phyloP scores from a whole-genome alignment of 352 stramenopile species.

The Globisporangium alternatum region DNA sequence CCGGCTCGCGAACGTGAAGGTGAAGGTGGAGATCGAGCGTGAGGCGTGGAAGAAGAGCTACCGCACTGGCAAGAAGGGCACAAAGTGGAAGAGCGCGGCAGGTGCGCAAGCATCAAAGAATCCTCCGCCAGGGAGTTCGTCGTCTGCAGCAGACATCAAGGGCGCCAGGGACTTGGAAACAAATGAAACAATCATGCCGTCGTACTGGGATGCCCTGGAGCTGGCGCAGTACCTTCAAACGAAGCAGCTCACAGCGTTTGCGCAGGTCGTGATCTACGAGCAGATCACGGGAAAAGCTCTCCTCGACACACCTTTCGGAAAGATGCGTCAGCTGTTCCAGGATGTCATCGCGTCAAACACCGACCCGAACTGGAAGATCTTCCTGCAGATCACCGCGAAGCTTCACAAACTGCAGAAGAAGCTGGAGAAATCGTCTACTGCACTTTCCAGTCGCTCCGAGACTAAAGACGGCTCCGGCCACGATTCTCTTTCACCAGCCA shows the following conservation, averaged over 20 bases:
- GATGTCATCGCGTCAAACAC: slow-evolving; percentile 20
- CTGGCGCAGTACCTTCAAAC: slow-evolving; percentile 55
- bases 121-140: background rate
- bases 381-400: slow-evolving; percentile 33
- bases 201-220: slow-evolving; percentile 58
- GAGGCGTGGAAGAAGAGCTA: slow-evolving; percentile 52
- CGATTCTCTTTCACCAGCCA: background rate
- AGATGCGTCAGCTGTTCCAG: slow-evolving; percentile 46
- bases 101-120: background rate
- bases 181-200: slow-evolving; percentile 31
- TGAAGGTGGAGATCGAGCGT: slow-evolving; percentile 47
- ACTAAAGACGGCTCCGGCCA: background rate
- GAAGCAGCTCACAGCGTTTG: slow-evolving; percentile 42
- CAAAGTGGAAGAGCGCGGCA: slow-evolving; percentile 63
- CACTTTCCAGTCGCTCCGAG: background rate
- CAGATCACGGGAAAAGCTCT: slow-evolving; percentile 64
- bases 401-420: slow-evolving; percentile 47
- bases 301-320: slow-evolving; percentile 38
- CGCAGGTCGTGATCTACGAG: slow-evolving; percentile 48
- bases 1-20: slow-evolving; percentile 51
- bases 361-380: slow-evolving; percentile 49
- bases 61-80: slow-evolving; percentile 44
- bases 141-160: slow-evolving; percentile 4
- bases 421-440: slow-evolving; percentile 19
- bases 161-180: background rate